Evolutionary conservation across 345 rosid genomes (phyloP), one percentile per base, ranked within the genome.

Genomic region (Populus tremula): DNA sequence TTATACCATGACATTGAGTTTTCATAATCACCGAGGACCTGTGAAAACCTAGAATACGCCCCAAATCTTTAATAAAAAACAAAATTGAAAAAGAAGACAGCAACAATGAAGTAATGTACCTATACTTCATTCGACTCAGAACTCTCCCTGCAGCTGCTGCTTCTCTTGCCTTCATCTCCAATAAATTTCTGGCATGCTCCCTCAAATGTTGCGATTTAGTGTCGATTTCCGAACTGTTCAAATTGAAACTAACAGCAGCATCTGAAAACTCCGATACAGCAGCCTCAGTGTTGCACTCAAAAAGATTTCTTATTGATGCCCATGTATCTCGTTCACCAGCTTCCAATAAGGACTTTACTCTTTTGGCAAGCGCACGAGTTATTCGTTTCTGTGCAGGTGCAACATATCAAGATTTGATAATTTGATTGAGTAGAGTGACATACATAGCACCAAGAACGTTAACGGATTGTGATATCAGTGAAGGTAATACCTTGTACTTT

Each of bases 91-190:
- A 43, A 9, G 14, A 9, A 43, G 11, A 53, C 49, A 54, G 29
- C 31, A 41, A 10, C n/a, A 54, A 67, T 76, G 2, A 70, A 36
- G 39, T 66, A 71, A 56, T 66, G 47, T 72, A 90, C 97, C 91
- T 85, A 80, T 90, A 93, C 84, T 89, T 92, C 94, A 92, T 90
- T 81, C 80, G 85, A 73, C 88, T 89, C 76, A 90, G 79, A 84
- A 89, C 86, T 83, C 90, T 88, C 64, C 87, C 90, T 56, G 10
- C 41, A 38, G 1, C 41, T 38, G 97, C 92, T 79, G 86, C 91
- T 84, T 92, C 93, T 85, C 87, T 92, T 47, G 97, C 90, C 62
- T 88, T 92, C 75, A 87, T 90, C 87, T 84, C 89, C 65, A 90
- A 90, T 38, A 38, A 7, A 38, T 38, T 38, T 38, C 41, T 38